phyloP scores from a whole-genome alignment of 495 filamentous ascomycete genomes.

The Penicillium simplicissimum region DNA sequence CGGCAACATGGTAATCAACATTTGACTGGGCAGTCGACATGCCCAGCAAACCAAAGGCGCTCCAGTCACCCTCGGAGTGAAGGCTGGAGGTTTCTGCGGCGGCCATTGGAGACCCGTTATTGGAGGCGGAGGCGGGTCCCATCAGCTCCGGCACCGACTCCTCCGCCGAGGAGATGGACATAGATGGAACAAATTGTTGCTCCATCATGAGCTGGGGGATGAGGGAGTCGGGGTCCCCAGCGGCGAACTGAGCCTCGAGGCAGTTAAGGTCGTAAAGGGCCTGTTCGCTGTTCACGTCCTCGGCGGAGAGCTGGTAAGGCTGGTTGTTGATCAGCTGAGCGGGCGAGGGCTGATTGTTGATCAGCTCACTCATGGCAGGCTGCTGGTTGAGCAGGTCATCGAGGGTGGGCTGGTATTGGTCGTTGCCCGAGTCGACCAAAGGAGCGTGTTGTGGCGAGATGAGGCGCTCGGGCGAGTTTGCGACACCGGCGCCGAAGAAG shows the following conservation, averaged over 20 bases:
- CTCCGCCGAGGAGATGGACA: constrained; percentile 21
- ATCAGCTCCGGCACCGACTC: constrained; percentile 29
- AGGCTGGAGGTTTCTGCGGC: constrained; percentile 33
- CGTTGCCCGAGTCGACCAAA: too few species aligned
- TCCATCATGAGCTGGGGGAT: constrained; percentile 28
- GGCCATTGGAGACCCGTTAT: constrained; percentile 26
- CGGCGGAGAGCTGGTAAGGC: too few species aligned
- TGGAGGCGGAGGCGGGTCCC: constrained; percentile 18
- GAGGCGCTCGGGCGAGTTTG: constrained; percentile 2
- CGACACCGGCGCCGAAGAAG: constrained; percentile 19
- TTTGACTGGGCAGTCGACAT: neutral
- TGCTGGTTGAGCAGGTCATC: too few species aligned
- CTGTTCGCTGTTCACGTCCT: neutral
- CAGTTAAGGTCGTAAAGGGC: constrained; percentile 2
- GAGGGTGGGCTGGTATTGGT: too few species aligned
- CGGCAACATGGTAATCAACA: neutral
- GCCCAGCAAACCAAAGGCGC: neutral
- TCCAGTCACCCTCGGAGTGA: constrained; percentile 42
- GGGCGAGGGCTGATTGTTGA: too few species aligned
- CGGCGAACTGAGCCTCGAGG: constrained; percentile 49
- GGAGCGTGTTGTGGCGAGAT: neutral
- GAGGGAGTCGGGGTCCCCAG: constrained; percentile 51
- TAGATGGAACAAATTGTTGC: constrained; percentile 30
- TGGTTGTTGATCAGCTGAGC: constrained; percentile 16
- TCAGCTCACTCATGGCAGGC: too few species aligned